Evolutionary conservation across 2,329 filamentous ascomycete genomes (phyloP), one percentile per base, ranked within the genome.

Genomic region (Xylaria sp.): DNA sequence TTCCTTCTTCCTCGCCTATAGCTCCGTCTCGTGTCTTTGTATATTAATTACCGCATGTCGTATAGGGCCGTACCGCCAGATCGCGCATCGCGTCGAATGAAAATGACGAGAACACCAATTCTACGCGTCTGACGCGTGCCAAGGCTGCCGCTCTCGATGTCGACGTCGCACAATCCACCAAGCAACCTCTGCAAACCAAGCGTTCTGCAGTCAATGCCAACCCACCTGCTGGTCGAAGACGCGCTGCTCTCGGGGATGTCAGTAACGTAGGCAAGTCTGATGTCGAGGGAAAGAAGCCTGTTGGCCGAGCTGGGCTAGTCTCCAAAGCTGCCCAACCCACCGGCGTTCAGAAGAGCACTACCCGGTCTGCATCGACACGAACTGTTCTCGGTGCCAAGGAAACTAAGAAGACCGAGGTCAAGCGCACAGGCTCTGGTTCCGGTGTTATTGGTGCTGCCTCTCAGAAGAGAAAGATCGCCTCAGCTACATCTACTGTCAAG

Each of bases 211-310:
- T 80, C 49, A 82, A 78, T 68, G 75, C 76, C 59, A 79, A 81
- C 53, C 77, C 82, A 71, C 77, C 82, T 48, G 82, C 71, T 48
- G 76, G 77, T 59, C 85, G 90, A 73, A 95, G 91, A 81, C 92
- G 95, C 74, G 86, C 90, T 71, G 93, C 92, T 49, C 85, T 99
- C 37, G 93, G 91, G 60, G 95, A 99, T 81, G 90, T 97, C 70
- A 98, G 93, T 85, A 99, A 99, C 80, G 90, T 96, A 66, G 87
- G 87, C 71, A 98, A 97, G 77, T 84, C 85, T 48, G 90, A 91
- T 55, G 82, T 78, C 65, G 90, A 91, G 58, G 86, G 84, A 68
- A 96, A 96, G 83, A 97, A 96, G 83, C 79, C 82, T 46, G 75
- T 81, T 37, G 78, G 63, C 73, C 90, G 93, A 79, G 79, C 79